phyloP scores from a whole-genome alignment of 768 basidiomycete species.

The Boletus insuetus region DNA sequence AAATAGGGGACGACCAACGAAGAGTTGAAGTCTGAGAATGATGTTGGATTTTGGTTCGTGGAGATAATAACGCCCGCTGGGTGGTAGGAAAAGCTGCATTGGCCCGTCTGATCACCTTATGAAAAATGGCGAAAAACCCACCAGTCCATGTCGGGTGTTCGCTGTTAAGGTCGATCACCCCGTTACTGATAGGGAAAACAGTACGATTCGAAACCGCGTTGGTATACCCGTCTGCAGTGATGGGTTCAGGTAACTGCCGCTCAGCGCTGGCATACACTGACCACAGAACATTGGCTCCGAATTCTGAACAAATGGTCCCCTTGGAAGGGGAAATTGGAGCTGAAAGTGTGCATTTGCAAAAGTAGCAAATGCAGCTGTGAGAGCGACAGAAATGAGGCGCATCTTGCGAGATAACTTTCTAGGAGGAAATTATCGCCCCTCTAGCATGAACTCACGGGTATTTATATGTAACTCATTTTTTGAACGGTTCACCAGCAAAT shows the following conservation, averaged over 20 bases:
- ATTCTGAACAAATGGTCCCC: constrained; percentile 65
- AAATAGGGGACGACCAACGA: constrained; percentile 46
- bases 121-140: constrained; percentile 22
- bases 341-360: constrained; percentile 73
- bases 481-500: too few species aligned
- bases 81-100: constrained; percentile 7
- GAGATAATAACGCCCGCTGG: constrained; percentile 56
- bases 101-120: not conserved
- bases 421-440: not conserved
- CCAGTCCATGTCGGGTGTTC: constrained; percentile 64
- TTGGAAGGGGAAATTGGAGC: constrained; percentile 68
- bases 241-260: not conserved
- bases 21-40: constrained; percentile 61
- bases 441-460: not conserved
- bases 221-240: constrained; percentile 58
- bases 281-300: constrained; percentile 67
- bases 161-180: constrained; percentile 60
- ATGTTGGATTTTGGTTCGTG: constrained; percentile 54
- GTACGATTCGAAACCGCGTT: constrained; percentile 53
- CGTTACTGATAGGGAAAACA: constrained; percentile 63
- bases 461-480: constrained; percentile 9
- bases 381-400: constrained; percentile 33
- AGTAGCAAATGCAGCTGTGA: constrained; percentile 39
- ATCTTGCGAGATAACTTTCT: constrained; percentile 21
- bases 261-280: constrained; percentile 28